phyloP scores from a whole-genome alignment of 306 rosid genomes.

The Calophaca sinica region DNA sequence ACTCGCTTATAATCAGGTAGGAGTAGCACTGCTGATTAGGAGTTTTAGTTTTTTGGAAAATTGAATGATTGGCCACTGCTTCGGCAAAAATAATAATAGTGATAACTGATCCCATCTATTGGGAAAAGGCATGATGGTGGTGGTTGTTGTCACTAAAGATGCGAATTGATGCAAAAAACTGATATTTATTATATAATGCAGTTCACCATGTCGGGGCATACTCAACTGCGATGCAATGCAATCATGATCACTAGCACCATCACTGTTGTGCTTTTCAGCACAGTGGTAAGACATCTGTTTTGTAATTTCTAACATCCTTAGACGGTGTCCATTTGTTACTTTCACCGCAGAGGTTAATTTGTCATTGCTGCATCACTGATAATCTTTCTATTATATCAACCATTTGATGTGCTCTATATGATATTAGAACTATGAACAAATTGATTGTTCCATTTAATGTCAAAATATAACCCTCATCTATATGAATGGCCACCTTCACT shows the following conservation, averaged over 20 bases:
- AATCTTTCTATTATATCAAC: background rate
- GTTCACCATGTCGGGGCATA: slow-evolving; percentile 94
- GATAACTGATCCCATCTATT: background rate
- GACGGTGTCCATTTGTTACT: slow-evolving; percentile 26
- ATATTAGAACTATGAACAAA: slow-evolving; percentile 11
- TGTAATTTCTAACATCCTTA: slow-evolving; percentile 25
- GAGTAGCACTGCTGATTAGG: slow-evolving; percentile 31
- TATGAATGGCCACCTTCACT: background rate
- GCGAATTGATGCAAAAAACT: slow-evolving; percentile 19
- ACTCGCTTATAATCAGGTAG: slow-evolving; percentile 96
- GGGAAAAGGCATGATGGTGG: background rate
- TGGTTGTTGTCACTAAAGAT: background rate
- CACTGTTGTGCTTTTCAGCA: slow-evolving; percentile 94
- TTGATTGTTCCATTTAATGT: slow-evolving; percentile 21
- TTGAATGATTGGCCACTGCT: slow-evolving; percentile 30
- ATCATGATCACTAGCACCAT: slow-evolving; percentile 97
- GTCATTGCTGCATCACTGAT: slow-evolving; percentile 21
- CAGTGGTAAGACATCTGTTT: slow-evolving; percentile 68
- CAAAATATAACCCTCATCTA: background rate
- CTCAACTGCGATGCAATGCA: slow-evolving; percentile 78
- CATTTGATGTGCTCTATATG: background rate
- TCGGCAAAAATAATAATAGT: slow-evolving; percentile 14
- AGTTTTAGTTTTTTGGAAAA: background rate
- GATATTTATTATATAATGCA: slow-evolving; percentile 47
- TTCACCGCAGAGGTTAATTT: background rate